These are phyloP conservation scores for Gonapodya sp. DNA, from an alignment of 192 early-diverging fungal species.

Conservation along the genomic window DNA sequence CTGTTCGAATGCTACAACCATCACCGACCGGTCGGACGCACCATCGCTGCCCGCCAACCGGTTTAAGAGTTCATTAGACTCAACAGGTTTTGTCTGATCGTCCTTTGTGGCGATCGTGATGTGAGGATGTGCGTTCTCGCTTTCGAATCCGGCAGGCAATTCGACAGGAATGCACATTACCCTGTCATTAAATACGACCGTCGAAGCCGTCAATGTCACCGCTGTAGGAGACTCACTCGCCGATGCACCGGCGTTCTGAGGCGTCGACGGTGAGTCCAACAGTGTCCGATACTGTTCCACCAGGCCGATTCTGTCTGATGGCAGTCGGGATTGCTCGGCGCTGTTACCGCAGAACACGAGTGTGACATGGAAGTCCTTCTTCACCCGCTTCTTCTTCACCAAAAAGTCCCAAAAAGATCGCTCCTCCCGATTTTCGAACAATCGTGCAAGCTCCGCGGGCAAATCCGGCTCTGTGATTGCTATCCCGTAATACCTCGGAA, in stretches of 20 bases:
- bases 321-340: slow-evolving; percentile 19
- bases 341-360: slow-evolving; percentile 1
- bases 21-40: not conserved
- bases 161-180: slow-evolving; percentile 22
- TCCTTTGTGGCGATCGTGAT: slow-evolving; percentile 30
- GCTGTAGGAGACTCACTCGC: slow-evolving; percentile 18
- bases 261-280: slow-evolving; percentile 22
- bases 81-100: slow-evolving; percentile 23
- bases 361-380: not conserved
- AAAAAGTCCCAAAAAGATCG: slow-evolving; percentile 14
- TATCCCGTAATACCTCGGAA: slow-evolving; percentile 23
- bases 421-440: slow-evolving; percentile 7
- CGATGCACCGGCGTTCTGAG: slow-evolving; percentile 17
- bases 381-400: not conserved
- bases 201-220: slow-evolving; percentile 27
- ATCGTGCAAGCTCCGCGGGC: slow-evolving; percentile 14
- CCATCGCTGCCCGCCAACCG: not conserved
- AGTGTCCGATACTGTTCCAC: slow-evolving; percentile 17
- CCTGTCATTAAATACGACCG: slow-evolving; percentile 37
- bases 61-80: slow-evolving; percentile 28
- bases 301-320: slow-evolving; percentile 40
- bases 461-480: slow-evolving; percentile 16
- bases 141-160: slow-evolving; percentile 13
- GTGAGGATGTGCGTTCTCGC: slow-evolving; percentile 22
- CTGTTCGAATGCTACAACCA: not conserved